Evolutionary conservation across 176 grass and related monocot genomes (phyloP).

Genomic region (Lolium multiflorum): DNA sequence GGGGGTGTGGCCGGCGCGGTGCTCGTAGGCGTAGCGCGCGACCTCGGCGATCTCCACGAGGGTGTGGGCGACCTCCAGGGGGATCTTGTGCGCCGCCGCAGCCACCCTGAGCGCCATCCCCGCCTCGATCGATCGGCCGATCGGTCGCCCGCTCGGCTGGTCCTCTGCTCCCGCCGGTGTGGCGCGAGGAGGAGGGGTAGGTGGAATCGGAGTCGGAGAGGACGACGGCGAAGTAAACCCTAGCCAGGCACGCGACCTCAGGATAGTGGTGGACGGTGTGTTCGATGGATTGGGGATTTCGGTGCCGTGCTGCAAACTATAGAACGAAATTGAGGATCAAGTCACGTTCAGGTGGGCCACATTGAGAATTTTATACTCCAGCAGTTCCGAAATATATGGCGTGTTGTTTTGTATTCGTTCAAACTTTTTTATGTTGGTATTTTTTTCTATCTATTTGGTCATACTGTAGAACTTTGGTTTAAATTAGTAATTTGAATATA

Average conservation of each 20-base stretch:
- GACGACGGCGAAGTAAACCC: slow-evolving; percentile 27
- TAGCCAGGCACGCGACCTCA: slow-evolving; percentile 45
- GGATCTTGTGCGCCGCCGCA: slow-evolving; percentile 55
- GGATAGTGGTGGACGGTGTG: slow-evolving; percentile 7
- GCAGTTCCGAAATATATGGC: not conserved
- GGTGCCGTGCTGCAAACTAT: not conserved
- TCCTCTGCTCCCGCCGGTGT: not conserved
- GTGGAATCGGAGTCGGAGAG: not conserved
- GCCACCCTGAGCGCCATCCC: slow-evolving; percentile 35
- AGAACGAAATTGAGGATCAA: not conserved
- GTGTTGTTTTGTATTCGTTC: not conserved
- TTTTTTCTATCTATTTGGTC: no score
- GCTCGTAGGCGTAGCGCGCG: slow-evolving; percentile 68
- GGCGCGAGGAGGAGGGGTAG: not conserved
- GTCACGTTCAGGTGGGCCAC: slow-evolving; percentile 14
- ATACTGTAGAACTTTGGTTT: no score
- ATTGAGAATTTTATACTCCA: not conserved
- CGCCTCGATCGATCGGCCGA: not conserved
- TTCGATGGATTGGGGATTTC: not conserved
- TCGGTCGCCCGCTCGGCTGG: not conserved
- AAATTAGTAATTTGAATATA: no score
- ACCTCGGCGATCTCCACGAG: slow-evolving; percentile 88
- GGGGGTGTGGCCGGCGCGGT: slow-evolving; percentile 49
- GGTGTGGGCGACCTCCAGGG: slow-evolving; percentile 77
- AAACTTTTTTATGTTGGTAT: not conserved